phyloP scores from a whole-genome alignment of 495 filamentous ascomycete species.

The Penicillium paxilli region DNA sequence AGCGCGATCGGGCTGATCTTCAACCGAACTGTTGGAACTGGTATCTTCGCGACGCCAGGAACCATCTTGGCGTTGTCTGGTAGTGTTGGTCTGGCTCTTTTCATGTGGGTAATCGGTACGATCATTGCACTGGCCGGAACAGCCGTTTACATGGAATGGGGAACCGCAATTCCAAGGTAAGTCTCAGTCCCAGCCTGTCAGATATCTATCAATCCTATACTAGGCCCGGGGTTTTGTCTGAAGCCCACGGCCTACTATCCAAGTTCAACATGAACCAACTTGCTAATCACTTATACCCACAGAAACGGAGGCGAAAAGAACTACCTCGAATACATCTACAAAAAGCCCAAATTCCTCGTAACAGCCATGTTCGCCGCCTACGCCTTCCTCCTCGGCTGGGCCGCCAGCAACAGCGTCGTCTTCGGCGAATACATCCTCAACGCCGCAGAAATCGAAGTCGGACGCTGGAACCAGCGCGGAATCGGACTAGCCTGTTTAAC shows the following conservation, averaged over 20 bases:
- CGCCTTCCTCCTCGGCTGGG: slow-evolving; percentile 54
- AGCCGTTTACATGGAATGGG: slow-evolving; percentile 56
- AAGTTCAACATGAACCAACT: too few relatives aligned
- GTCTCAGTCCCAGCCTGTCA: neutral
- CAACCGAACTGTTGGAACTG: slow-evolving; percentile 66
- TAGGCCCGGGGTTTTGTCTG: too few relatives aligned
- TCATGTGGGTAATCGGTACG: slow-evolving; percentile 55
- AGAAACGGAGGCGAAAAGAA: slow-evolving; percentile 70
- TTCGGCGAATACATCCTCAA: slow-evolving; percentile 71
- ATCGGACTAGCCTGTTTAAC: slow-evolving; percentile 68
- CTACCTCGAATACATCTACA: slow-evolving; percentile 67
- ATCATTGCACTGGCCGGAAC: slow-evolving; percentile 50
- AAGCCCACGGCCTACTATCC: too few relatives aligned
- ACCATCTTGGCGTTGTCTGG: slow-evolving; percentile 54
- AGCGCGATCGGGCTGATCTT: slow-evolving; percentile 65
- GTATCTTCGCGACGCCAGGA: slow-evolving; percentile 64
- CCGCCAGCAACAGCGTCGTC: slow-evolving; percentile 64
- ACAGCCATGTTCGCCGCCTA: slow-evolving; percentile 63
- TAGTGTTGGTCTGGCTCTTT: slow-evolving; percentile 51
- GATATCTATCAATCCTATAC: neutral
- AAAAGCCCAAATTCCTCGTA: slow-evolving; percentile 64
- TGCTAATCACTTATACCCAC: neutral
- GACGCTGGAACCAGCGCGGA: slow-evolving; percentile 67
- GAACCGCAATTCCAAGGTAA: slow-evolving; percentile 51
- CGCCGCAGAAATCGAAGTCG: slow-evolving; percentile 57